Base-by-base conservation (phyloP, 305 asterid species). In the Caryopteris hybrid region DNA sequence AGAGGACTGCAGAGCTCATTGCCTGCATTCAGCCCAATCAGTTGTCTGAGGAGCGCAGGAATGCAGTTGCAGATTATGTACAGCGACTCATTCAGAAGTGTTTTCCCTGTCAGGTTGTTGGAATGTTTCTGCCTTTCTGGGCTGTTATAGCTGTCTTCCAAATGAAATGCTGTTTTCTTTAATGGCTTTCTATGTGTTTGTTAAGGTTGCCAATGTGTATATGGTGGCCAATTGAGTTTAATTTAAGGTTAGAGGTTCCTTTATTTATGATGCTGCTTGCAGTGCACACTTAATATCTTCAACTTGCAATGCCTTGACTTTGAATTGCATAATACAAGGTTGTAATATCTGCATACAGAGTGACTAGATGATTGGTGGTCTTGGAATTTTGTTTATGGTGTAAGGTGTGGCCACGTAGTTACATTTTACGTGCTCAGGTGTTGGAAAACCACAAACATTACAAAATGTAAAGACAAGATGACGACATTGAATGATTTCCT, bases 61-160 rank as follows among this genome's bases (percentile, higher is more conserved):
- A 87, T 72, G 97, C 97, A 0, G 99, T 93, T 77, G 96, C 94
- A 18, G 84, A 88, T 76, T 90, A 93, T 63, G 97, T 90, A 64
- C 94, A 85, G 79, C 76, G 86, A 51, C 99, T 90, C 66, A 90
- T 93, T 43, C 75, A 74, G 76, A 87, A 87, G 76, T 88, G 97
- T 69, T 93, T 90, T 72, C 94, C 97, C 47, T 93, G 96, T 74
- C 94, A 93, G 99, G 99, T 93, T 68, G 82, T 79, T 66, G 48
- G 52, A 54, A 58, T 52, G 64, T 25, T 76, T 68, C 52, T 58
- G 66, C 47, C 61, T 25, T 76, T 68, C 52, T 58, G 66, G 43
- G 23, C n/a, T 73, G 39, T 53, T 20, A 11, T 66, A 11, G 64
- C 34, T 20, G 53, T 56, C 52, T 65, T 70, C 50, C 58, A 11